A percentile compares a stretch with the other conserved stretches of the same genome.
phyloP scores from a whole-genome alignment of 495 filamentous ascomycete species.

The Xylaria telfairii region DNA sequence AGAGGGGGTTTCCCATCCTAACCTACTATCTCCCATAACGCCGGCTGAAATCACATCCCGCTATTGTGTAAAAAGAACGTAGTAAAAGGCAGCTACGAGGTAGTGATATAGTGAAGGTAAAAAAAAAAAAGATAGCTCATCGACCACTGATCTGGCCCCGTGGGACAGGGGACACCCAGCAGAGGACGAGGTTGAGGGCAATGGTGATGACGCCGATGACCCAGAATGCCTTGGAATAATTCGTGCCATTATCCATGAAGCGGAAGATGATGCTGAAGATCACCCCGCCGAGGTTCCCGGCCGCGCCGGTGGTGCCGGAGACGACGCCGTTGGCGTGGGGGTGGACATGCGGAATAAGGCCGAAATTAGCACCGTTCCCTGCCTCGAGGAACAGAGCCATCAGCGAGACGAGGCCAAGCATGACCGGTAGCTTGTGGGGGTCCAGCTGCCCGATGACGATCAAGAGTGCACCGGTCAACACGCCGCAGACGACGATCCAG shows the following conservation, averaged over 20 bases:
- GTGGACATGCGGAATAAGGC: slow-evolving; percentile 83
- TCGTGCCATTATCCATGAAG: slow-evolving; percentile 63
- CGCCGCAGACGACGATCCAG: slow-evolving; percentile 66
- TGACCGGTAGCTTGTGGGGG: slow-evolving; percentile 62
- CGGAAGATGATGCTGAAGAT: slow-evolving; percentile 87
- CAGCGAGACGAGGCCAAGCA: slow-evolving; percentile 76
- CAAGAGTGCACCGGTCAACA: slow-evolving; percentile 70
- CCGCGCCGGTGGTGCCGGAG: slow-evolving; percentile 76
- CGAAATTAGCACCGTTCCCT: slow-evolving; percentile 85
- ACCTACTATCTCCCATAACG: not conserved
- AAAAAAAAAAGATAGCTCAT: slow-evolving; percentile 35
- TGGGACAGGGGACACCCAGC: slow-evolving; percentile 77
- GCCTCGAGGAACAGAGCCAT: slow-evolving; percentile 85
- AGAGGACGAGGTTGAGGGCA: slow-evolving; percentile 66
- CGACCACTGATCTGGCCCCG: slow-evolving; percentile 70
- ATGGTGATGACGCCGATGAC: slow-evolving; percentile 82
- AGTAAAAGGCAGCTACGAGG: not conserved
- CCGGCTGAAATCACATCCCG: not conserved
- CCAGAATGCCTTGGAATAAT: slow-evolving; percentile 77
- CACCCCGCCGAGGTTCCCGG: slow-evolving; percentile 85
- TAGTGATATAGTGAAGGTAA: slow-evolving; percentile 1
- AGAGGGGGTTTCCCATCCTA: not conserved
- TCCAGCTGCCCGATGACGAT: slow-evolving; percentile 74
- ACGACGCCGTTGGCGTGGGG: slow-evolving; percentile 73
- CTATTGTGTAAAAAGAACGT: not conserved